phyloP scores from a whole-genome alignment of 2,329 filamentous ascomycete species.

The Pyrenophora graminea region DNA sequence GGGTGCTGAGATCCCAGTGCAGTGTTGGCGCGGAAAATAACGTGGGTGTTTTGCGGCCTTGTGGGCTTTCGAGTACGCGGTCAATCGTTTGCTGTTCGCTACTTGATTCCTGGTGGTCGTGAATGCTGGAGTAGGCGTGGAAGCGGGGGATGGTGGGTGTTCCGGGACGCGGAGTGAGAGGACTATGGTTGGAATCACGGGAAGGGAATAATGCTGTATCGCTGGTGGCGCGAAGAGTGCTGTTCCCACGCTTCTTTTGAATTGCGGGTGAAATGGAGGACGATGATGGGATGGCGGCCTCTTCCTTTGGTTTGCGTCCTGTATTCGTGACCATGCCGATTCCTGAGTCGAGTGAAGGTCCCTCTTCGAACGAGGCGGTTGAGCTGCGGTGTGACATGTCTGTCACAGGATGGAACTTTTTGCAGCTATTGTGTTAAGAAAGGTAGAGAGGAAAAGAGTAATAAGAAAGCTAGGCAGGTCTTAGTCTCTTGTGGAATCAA shows the following conservation, averaged over 20 bases:
- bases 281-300: not conserved
- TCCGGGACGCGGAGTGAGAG: not conserved
- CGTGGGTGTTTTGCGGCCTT: conserved; percentile 5
- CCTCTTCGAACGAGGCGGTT: not conserved
- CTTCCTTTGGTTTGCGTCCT: not conserved
- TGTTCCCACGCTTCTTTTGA: not conserved
- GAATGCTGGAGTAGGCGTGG: too few species aligned
- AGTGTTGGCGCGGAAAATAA: conserved; percentile 1
- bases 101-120: too few species aligned
- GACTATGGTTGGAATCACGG: too few species aligned
- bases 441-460: too few species aligned
- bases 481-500: too few species aligned
- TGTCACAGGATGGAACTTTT: too few species aligned
- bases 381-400: not conserved
- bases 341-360: conserved; percentile 3
- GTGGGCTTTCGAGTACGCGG: not conserved
- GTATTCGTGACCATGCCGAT: not conserved
- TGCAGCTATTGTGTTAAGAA: too few species aligned
- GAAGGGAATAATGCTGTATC: too few species aligned
- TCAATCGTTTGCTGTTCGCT: not conserved
- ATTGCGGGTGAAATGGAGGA: not conserved
- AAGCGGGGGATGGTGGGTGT: not conserved
- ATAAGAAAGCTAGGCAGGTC: too few species aligned
- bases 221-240: too few species aligned
- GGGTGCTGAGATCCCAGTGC: conserved; percentile 2